Percentiles rank a stretch among this genome's conserved stretches.
Conservation (phyloP, 129 eudicot species). For the Solidago caesia region DNA sequence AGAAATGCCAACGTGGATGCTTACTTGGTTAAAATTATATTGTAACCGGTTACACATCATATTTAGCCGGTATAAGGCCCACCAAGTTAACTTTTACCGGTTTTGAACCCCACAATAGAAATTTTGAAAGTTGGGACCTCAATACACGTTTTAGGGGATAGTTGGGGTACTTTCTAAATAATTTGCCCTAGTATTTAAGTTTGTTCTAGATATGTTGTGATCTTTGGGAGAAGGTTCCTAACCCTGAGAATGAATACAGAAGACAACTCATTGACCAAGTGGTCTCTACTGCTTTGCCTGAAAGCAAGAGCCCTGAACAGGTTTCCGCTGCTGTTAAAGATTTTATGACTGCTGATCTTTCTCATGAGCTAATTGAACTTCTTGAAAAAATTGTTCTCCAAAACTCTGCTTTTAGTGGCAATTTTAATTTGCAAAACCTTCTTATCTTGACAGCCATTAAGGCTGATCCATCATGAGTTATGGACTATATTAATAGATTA, state of each 20-base stretch:
- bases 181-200: too few relatives aligned
- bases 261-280: background rate
- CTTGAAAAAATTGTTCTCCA: conserved; percentile 94
- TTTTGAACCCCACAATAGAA: too few relatives aligned
- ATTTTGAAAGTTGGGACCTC: too few relatives aligned
- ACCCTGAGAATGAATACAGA: background rate
- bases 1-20: too few relatives aligned
- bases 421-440: conserved; percentile 81
- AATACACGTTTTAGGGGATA: too few relatives aligned
- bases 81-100: too few relatives aligned
- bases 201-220: too few relatives aligned
- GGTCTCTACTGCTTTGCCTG: conserved; percentile 7
- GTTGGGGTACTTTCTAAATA: too few relatives aligned
- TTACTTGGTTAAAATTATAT: too few relatives aligned
- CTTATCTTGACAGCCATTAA: conserved; percentile 88
- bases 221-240: background rate
- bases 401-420: conserved; percentile 93
- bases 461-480: conserved; percentile 84
- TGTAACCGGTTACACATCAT: too few relatives aligned
- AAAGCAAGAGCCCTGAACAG: conserved; percentile 92
- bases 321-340: conserved; percentile 96
- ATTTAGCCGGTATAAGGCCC: too few relatives aligned
- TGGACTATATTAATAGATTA: conserved; percentile 84
- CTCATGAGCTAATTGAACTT: conserved; percentile 89
- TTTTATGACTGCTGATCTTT: conserved; percentile 97